phyloP scores from a whole-genome alignment of 106 monocot genomes.

The Acorus calamus region DNA sequence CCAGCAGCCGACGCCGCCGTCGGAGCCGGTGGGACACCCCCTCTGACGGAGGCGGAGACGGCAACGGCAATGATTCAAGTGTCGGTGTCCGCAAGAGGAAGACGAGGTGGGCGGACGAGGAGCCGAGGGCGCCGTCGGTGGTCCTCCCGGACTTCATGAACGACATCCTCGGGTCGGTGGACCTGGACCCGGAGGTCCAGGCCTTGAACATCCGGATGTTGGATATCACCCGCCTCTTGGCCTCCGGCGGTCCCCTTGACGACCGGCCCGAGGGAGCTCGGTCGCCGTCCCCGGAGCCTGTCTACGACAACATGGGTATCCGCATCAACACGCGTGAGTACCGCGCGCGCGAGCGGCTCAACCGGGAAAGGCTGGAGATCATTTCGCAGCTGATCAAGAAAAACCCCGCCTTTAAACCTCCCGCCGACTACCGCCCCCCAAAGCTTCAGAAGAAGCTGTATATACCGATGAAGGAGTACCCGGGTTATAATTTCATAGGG shows the following conservation, averaged over 20 bases:
- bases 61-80: constrained; percentile 16
- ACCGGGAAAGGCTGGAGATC: constrained; percentile 71
- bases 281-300: constrained; percentile 87
- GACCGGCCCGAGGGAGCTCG: constrained; percentile 77
- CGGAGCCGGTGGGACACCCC: constrained; percentile 86
- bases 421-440: constrained; percentile 87
- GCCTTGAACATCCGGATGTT: constrained; percentile 56
- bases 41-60: constrained; percentile 16
- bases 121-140: constrained; percentile 31
- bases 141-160: constrained; percentile 96
- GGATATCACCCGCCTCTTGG: constrained; percentile 66
- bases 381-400: constrained; percentile 74
- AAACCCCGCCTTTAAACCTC: constrained; percentile 91
- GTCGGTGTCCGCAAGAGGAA: constrained; percentile 55
- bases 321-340: constrained; percentile 90
- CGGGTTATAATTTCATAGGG: constrained; percentile 93
- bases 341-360: constrained; percentile 74
- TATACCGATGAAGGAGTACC: constrained; percentile 96
- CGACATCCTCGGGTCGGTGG: constrained; percentile 52
- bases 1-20: constrained; percentile 51
- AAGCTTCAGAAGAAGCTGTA: constrained; percentile 94
- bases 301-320: constrained; percentile 92
- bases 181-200: constrained; percentile 93
- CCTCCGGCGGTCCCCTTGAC: constrained; percentile 60
- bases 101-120: constrained; percentile 91